Conservation (phyloP, 352 stramenopile genomes). For the Phytophthora tentaculata region DNA sequence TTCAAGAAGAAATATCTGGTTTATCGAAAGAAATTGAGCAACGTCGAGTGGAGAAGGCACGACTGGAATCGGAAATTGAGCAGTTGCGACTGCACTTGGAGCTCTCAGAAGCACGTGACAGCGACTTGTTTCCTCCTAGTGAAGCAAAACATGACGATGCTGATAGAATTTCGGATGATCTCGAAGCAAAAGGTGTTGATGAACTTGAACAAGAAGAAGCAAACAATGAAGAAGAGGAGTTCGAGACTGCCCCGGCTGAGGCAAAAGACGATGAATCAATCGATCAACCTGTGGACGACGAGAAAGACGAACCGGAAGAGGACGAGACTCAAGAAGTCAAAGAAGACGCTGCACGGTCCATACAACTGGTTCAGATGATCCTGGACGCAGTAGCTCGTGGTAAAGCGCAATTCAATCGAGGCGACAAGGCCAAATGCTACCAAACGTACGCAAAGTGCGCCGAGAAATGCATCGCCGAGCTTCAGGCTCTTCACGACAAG, state of each 20-base stretch:
- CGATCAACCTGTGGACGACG: constrained; percentile 26
- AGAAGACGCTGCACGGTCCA: constrained; percentile 45
- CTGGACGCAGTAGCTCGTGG: constrained; percentile 59
- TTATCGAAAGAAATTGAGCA: constrained; percentile 48
- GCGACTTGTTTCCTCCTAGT: constrained; percentile 6
- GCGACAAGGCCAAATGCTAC: constrained; percentile 78
- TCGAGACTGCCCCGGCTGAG: constrained; percentile 14
- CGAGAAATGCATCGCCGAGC: constrained; percentile 49
- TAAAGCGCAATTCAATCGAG: constrained; percentile 77
- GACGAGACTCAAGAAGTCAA: constrained; percentile 39
- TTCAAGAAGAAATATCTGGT: constrained; percentile 36
- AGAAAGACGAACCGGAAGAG: constrained; percentile 35
- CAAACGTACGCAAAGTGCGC: constrained; percentile 63
- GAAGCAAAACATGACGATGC: constrained; percentile 28
- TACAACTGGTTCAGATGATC: constrained; percentile 54
- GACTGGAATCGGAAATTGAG: constrained; percentile 70
- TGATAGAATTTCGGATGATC: not conserved
- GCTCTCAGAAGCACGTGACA: constrained; percentile 44
- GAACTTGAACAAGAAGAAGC: constrained; percentile 22
- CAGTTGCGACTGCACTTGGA: constrained; percentile 64
- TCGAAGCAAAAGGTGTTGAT: constrained; percentile 21
- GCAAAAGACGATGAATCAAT: constrained; percentile 27
- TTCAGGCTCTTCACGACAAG: constrained; percentile 44
- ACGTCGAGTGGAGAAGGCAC: constrained; percentile 48
- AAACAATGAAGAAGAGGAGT: constrained; percentile 30